Evolutionary conservation across 306 rosid species (phyloP).

Genomic region (Prinsepia uniflora): DNA sequence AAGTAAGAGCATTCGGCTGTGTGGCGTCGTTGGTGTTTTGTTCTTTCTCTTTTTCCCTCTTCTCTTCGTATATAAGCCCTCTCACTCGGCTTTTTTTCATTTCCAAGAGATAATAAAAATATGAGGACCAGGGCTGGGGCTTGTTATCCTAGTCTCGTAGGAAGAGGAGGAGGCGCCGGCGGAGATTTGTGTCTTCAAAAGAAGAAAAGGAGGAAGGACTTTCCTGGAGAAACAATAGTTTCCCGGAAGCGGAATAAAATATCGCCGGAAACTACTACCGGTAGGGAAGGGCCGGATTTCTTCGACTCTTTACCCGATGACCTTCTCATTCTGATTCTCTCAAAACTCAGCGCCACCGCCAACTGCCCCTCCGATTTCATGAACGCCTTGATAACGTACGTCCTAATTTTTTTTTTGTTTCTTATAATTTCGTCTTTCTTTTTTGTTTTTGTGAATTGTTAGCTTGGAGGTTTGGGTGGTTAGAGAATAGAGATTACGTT

Average conservation of each 20-base stretch:
- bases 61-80: conserved; percentile 24
- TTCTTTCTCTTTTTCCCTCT: background rate
- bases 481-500: background rate
- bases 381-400: conserved; percentile 68
- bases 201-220: conserved; percentile 41
- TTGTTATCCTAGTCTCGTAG: conserved; percentile 39
- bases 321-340: conserved; percentile 60
- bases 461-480: background rate
- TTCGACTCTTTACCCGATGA: conserved; percentile 78
- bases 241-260: conserved; percentile 42
- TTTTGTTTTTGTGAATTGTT: background rate
- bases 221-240: conserved; percentile 11
- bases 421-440: background rate
- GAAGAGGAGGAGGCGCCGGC: background rate
- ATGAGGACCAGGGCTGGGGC: conserved; percentile 67
- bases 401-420: background rate
- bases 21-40: conserved; percentile 43
- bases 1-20: conserved; percentile 32
- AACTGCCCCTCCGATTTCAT: conserved; percentile 60
- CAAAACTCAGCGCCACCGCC: conserved; percentile 57
- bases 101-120: background rate
- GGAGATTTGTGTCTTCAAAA: conserved; percentile 26
- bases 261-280: conserved; percentile 15
- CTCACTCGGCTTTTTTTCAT: conserved; percentile 10
- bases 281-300: conserved; percentile 23